phyloP scores from a whole-genome alignment of 495 filamentous ascomycete species.

The Apodospora peruviana region DNA sequence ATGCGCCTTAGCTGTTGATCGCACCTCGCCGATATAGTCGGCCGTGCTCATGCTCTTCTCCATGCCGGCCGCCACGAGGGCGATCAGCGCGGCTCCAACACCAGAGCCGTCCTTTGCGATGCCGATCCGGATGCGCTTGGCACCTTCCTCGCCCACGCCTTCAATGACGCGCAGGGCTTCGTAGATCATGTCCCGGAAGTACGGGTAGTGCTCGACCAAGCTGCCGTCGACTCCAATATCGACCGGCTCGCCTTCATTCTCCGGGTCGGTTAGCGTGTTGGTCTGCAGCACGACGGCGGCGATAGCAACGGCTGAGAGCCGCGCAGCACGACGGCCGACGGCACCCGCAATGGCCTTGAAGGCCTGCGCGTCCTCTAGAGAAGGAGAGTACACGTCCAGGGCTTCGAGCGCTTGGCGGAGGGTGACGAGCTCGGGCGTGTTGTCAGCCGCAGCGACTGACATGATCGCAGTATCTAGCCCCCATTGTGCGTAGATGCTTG shows the following conservation, averaged over 20 bases:
- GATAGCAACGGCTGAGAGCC: conserved; percentile 82
- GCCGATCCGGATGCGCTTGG: conserved; percentile 78
- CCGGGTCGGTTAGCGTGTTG: conserved; percentile 51
- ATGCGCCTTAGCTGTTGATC: conserved; percentile 13
- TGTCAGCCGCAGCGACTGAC: conserved; percentile 73
- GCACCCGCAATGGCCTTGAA: conserved; percentile 76
- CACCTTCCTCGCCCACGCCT: conserved; percentile 64
- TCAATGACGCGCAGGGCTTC: conserved; percentile 67
- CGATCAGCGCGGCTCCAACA: conserved; percentile 87
- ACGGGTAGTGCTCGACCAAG: conserved; percentile 87
- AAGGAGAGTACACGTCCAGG: conserved; percentile 64
- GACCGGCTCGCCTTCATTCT: conserved; percentile 53
- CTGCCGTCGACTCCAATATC: conserved; percentile 90
- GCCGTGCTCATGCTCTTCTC: conserved; percentile 28
- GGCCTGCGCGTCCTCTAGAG: conserved; percentile 71
- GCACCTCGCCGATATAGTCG: conserved; percentile 19
- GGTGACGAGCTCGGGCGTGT: conserved; percentile 52
- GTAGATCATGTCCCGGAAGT: conserved; percentile 70
- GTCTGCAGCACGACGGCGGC: conserved; percentile 74
- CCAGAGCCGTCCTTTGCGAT: conserved; percentile 92
- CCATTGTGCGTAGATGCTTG: conserved; percentile 73
- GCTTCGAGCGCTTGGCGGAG: conserved; percentile 73
- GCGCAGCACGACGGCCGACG: conserved; percentile 80
- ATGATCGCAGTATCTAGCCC: conserved; percentile 84
- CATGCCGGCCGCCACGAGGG: conserved; percentile 59